Conservation (phyloP, 495 filamentous ascomycete species). For the Penicillium soppii region DNA sequence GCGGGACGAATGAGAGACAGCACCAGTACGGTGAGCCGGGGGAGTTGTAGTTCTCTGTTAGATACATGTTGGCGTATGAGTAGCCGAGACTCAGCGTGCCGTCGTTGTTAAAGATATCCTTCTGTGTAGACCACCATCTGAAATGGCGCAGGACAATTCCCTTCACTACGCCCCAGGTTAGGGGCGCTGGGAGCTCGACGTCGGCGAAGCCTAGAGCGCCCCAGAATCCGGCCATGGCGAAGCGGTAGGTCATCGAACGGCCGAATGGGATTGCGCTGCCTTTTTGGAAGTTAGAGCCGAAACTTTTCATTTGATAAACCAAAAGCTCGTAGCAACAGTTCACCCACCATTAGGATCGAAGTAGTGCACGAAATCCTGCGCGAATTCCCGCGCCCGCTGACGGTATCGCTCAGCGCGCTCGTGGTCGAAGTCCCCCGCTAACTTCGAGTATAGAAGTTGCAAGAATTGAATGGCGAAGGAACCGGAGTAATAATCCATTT, state of each 20-base stretch:
- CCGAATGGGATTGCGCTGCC: constrained; percentile 68
- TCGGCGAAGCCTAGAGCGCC: constrained; percentile 72
- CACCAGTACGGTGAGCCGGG: constrained; percentile 70
- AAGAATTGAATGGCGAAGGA: constrained; percentile 78
- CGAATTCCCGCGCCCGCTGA: constrained; percentile 61
- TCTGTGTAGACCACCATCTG: constrained; percentile 74
- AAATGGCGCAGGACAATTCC: constrained; percentile 72
- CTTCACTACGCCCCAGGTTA: constrained; percentile 77
- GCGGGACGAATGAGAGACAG: constrained; percentile 71
- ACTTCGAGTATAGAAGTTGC: constrained; percentile 72
- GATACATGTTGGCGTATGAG: constrained; percentile 75
- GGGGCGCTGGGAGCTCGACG: constrained; percentile 64
- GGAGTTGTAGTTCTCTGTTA: constrained; percentile 80
- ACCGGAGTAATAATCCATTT: constrained; percentile 83
- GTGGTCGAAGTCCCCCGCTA: constrained; percentile 67
- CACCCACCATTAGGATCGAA: constrained; percentile 60
- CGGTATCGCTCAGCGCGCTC: constrained; percentile 67
- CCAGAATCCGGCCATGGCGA: constrained; percentile 83
- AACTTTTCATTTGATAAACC: neutral
- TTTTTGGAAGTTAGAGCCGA: neutral
- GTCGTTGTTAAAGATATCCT: constrained; percentile 68
- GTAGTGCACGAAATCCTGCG: constrained; percentile 72
- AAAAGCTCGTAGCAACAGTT: too few relatives aligned
- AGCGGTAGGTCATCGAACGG: constrained; percentile 72
- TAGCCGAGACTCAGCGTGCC: constrained; percentile 77